Percentiles rank a stretch among this genome's conserved stretches.
These are phyloP conservation scores for Plasmopara halstedii DNA, from an alignment of 352 stramenopile genomes.

Conservation along the genomic window DNA sequence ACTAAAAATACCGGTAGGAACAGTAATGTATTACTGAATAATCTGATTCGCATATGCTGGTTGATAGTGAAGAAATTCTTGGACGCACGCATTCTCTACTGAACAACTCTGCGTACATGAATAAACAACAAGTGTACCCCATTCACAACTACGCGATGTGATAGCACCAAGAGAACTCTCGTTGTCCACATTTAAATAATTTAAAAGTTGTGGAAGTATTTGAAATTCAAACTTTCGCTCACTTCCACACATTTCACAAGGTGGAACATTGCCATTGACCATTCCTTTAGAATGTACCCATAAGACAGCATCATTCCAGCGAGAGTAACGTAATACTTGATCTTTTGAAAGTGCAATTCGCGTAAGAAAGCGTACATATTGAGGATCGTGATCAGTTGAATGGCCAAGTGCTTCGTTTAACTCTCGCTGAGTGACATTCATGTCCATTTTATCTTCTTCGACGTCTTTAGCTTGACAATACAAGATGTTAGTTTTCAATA, in stretches of 20 bases:
- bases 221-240: slow-evolving; percentile 92
- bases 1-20: slow-evolving; percentile 21
- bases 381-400: slow-evolving; percentile 54
- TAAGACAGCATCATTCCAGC: slow-evolving; percentile 76
- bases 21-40: slow-evolving; percentile 8
- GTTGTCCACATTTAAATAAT: slow-evolving; percentile 84
- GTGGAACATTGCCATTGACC: slow-evolving; percentile 35
- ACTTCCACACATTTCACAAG: slow-evolving; percentile 75
- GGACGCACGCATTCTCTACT: slow-evolving; percentile 34
- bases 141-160: slow-evolving; percentile 72
- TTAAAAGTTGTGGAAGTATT: slow-evolving; percentile 91
- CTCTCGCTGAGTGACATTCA: slow-evolving; percentile 70
- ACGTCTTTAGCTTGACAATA: slow-evolving; percentile 8
- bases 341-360: slow-evolving; percentile 76
- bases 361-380: slow-evolving; percentile 77
- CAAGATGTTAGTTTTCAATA: neutral
- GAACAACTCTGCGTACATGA: slow-evolving; percentile 88
- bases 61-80: slow-evolving; percentile 80
- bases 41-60: slow-evolving; percentile 40
- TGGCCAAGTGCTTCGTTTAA: slow-evolving; percentile 62
- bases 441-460: slow-evolving; percentile 44
- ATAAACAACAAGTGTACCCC: slow-evolving; percentile 89
- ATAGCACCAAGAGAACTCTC: slow-evolving; percentile 48
- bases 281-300: slow-evolving; percentile 81
- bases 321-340: slow-evolving; percentile 84